phyloP scores from a whole-genome alignment of 73 alveolate genomes.

The Paramecium caudatum region DNA sequence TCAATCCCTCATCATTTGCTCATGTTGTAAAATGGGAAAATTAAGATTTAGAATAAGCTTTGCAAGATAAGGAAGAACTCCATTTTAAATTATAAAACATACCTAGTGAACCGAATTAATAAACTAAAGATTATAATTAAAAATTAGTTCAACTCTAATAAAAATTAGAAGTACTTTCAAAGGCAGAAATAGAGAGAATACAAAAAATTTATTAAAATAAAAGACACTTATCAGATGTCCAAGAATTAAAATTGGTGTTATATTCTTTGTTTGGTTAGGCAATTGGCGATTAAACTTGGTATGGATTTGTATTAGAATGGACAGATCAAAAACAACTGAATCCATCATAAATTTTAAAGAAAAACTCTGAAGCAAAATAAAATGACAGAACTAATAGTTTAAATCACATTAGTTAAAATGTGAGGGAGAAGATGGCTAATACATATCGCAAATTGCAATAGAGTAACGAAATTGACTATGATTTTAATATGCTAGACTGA shows the following conservation, averaged over 20 bases:
- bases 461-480: constrained; percentile 10
- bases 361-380: background rate
- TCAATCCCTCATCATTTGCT: constrained; percentile 58
- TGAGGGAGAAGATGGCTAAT: background rate
- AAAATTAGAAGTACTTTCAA: background rate
- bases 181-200: constrained; percentile 28
- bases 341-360: constrained; percentile 50
- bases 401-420: background rate
- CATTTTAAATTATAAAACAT: background rate
- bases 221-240: constrained; percentile 57
- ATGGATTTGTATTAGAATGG: constrained; percentile 61
- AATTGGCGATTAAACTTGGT: constrained; percentile 58
- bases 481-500: constrained; percentile 53
- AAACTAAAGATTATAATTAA: constrained; percentile 42
- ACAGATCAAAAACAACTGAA: constrained; percentile 33
- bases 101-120: constrained; percentile 26
- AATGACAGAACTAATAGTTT: background rate
- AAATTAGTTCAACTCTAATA: background rate
- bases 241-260: constrained; percentile 50
- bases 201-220: constrained; percentile 51
- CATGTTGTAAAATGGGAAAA: constrained; percentile 60
- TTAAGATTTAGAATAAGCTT: constrained; percentile 45
- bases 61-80: background rate
- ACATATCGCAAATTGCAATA: constrained; percentile 27
- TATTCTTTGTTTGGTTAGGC: constrained; percentile 56